Evolutionary conservation across 192 early-diverging fungal species (phyloP), one percentile per base, ranked within the genome.

Genomic region (Globomyces pollinis-pini): DNA sequence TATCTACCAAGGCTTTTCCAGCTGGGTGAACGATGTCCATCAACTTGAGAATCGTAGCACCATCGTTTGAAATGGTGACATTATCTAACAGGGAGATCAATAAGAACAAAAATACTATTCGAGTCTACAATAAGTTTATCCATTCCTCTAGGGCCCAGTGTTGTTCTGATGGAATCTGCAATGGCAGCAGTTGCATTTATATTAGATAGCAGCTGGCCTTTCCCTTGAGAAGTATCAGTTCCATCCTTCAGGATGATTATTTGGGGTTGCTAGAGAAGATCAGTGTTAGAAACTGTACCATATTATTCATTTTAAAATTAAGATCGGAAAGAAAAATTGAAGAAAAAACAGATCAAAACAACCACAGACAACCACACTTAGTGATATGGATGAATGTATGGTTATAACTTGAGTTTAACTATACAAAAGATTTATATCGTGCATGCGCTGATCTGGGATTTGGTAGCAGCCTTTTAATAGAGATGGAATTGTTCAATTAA

Each of bases 211-310:
- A 99, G 87, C 72, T 99, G 96, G 32, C 90, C 89, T 66, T 88
- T 90, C 45, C 96, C 96, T 77, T 99, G 96, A 36, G 94, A 96
- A 36, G 90, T 86, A 70, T 99, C 96, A 12, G 96, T 99, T 41
- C 96, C 96, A 74, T 99, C 96, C 74, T 91, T 95, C 45, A 99
- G 86, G 67, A 99, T 85, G 69, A 99, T 96, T 72, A 99, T 94
- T 84, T 95, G 94, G 21, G 96, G 93, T 88, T 95, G 94, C 55
- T 47, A 47, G n/a, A 26, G 44, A 47, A n/a, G n/a, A n/a, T n/a
- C n/a, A n/a, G n/a, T n/a, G n/a, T n/a, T n/a, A n/a, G n/a, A n/a
- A n/a, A n/a, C n/a, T n/a, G n/a, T n/a, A n/a, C n/a, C n/a, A n/a
- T n/a, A n/a, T n/a, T n/a, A n/a, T n/a, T n/a, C n/a, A n/a, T n/a